These are phyloP conservation scores for Stylosanthes scabra DNA, from an alignment of 331 rosid species.

Conservation along the genomic window DNA sequence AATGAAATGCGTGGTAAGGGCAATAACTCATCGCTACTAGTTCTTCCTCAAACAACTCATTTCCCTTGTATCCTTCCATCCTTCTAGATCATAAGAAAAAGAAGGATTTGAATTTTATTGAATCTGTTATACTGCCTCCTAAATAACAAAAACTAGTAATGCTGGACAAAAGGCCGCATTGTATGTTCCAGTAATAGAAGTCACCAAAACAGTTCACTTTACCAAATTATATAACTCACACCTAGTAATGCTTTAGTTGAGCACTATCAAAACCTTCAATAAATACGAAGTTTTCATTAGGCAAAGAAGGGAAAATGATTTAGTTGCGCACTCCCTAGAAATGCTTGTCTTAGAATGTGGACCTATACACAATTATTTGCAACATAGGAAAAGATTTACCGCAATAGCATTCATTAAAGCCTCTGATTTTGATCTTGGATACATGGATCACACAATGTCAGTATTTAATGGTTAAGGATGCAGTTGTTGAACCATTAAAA, in stretches of 20 bases:
- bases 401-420: background rate
- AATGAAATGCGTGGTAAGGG: background rate
- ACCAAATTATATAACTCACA: background rate
- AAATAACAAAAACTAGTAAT: background rate
- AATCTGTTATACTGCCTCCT: background rate
- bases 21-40: background rate
- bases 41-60: background rate
- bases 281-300: background rate
- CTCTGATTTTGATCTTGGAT: background rate
- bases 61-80: background rate
- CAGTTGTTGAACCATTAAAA: background rate
- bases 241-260: background rate
- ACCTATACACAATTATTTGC: background rate
- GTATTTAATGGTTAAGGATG: no score
- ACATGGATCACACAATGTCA: no score
- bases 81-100: background rate
- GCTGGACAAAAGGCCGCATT: background rate
- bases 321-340: background rate
- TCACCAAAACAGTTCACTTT: background rate
- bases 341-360: background rate
- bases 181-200: background rate
- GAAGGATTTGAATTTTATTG: constrained; percentile 4
- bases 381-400: background rate
- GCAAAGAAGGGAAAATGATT: background rate
- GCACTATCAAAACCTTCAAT: background rate